A percentile compares a stretch with the other conserved stretches of the same genome.
Evolutionary conservation across 768 basidiomycete genomes (phyloP).

Genomic region (Cystobasidium tubakii): DNA sequence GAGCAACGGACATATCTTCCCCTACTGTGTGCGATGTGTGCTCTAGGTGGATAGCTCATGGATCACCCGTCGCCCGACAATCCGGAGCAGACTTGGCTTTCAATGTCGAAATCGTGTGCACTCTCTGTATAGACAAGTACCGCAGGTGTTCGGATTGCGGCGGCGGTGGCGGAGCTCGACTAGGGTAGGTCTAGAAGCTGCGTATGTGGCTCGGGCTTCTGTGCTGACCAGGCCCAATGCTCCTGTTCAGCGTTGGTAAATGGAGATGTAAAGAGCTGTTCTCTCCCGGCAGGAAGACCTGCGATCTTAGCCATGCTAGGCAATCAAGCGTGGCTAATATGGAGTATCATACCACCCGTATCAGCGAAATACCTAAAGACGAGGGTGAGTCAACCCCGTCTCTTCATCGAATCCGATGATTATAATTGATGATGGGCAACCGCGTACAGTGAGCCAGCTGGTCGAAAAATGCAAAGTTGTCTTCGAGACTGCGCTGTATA

Average conservation of each 20-base stretch:
- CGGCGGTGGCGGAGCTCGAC: conserved; percentile 42
- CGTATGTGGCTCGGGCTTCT: background rate
- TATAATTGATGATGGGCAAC: background rate
- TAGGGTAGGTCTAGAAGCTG: conserved; percentile 38
- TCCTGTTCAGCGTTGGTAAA: conserved; percentile 39
- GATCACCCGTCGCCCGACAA: background rate
- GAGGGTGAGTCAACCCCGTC: conserved; percentile 22
- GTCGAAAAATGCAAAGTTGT: background rate
- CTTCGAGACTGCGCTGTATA: background rate
- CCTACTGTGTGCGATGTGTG: conserved; percentile 16
- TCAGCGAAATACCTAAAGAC: conserved; percentile 6
- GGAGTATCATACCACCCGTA: background rate
- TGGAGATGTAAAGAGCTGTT: conserved; percentile 46
- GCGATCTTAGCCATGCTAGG: conserved; percentile 42
- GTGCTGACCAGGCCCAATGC: background rate
- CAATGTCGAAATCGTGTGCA: conserved; percentile 43
- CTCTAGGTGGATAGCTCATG: background rate
- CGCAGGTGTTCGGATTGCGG: conserved; percentile 45
- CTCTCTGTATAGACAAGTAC: conserved; percentile 41
- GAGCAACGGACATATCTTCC: background rate
- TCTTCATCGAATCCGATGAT: no score
- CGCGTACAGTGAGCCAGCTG: background rate
- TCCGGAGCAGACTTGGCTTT: background rate
- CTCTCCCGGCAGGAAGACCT: conserved; percentile 41
- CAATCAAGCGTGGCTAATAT: conserved; percentile 20